Evolutionary conservation across 2,329 filamentous ascomycete genomes (phyloP), one percentile per base, ranked within the genome.

Genomic region (Amauroascus verrucosus): DNA sequence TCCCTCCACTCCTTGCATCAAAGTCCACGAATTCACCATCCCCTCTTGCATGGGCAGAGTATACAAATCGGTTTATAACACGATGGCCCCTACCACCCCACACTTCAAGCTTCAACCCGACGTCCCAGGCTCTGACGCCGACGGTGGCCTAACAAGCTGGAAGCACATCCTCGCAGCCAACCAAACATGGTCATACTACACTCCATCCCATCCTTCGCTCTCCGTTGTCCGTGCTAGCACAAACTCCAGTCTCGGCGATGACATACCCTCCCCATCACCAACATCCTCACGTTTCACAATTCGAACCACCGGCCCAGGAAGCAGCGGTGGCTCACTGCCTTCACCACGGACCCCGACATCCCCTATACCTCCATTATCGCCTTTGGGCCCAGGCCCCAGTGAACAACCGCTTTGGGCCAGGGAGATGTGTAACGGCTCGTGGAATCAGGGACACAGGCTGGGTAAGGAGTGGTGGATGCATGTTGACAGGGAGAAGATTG

Each of bases 391-490:
- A 14, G 37, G 11, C 2, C 26, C 44, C 64, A 5, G 63, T 64
- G 56, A 67, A 61, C 56, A 63, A 24, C 60, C 70, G 6, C 67
- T 67, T 9, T 72, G 69, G 69, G 65, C 67, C 16, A 67, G 66
- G 53, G 70, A 72, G 50, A 66, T 64, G n/a, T 73, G 70, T 55
- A 72, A 69, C 38, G 70, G 70, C 7, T 67, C 68, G 5, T 73
- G 70, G 70, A 73, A 73, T 55, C 65, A 65, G 41, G 59, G 61
- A 16, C 68, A 72, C 56, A 68, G 65, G 52, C 60, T 49, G 38
- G 70, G 70, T 22, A 66, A 69, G 35, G 70, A 72, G 22, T 73
- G 70, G 70, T 72, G 70, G 70, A 70, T 66, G 54, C 70, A 73
- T 54, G 66, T 71, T 61, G 70, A 73, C 59, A 65, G 70, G 38